phyloP scores from a whole-genome alignment of 2,329 filamentous ascomycete genomes.

The Lizonia empirigonia region DNA sequence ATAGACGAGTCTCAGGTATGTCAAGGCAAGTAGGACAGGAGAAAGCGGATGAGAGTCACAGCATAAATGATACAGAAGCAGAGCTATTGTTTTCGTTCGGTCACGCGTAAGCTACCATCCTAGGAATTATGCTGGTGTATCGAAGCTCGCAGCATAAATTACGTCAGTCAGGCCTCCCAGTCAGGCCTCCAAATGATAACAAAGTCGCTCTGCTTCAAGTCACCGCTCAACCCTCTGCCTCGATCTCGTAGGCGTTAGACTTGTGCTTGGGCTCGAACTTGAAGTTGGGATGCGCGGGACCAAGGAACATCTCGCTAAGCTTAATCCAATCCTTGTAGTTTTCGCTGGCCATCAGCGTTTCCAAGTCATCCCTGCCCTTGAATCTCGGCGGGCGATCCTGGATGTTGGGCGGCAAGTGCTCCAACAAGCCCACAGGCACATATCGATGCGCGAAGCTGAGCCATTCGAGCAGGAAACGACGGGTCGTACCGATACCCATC shows the following conservation, averaged over 20 bases:
- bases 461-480: constrained; percentile 93
- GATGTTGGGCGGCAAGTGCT: constrained; percentile 83
- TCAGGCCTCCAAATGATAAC: neutral
- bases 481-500: constrained; percentile 85
- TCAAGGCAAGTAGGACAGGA: no score
- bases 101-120: neutral
- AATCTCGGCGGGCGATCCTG: constrained; percentile 89
- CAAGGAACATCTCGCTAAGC: constrained; percentile 98
- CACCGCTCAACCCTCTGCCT: constrained; percentile 52
- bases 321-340: constrained; percentile 99
- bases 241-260: constrained; percentile 85
- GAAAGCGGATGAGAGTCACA: no score
- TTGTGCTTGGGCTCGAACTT: constrained; percentile 98
- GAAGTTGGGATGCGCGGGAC: constrained; percentile 87
- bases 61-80: no score
- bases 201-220: neutral
- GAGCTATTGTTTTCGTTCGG: no score
- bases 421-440: constrained; percentile 85
- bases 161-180: no score
- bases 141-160: neutral
- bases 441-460: constrained; percentile 93
- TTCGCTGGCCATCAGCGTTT: constrained; percentile 87
- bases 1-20: no score
- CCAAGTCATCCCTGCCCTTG: constrained; percentile 83
- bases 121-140: neutral